Evolutionary conservation across 176 grass and related monocot genomes (phyloP).

Genomic region (Aegilops longissima): DNA sequence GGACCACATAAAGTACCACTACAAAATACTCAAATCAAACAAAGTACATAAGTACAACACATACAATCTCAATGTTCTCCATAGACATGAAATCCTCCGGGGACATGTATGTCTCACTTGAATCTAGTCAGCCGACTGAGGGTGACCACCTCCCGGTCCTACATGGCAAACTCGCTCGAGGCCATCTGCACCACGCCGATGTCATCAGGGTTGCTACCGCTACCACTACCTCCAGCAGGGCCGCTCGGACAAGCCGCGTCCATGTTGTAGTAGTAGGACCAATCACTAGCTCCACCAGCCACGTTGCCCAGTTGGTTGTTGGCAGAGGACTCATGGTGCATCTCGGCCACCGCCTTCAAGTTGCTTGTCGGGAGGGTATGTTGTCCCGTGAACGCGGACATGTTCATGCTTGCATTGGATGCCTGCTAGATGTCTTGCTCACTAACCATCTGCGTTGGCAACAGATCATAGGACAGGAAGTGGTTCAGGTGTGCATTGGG

Average conservation of each 20-base stretch:
- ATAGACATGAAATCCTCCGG: background rate
- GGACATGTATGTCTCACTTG: background rate
- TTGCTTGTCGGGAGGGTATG: background rate
- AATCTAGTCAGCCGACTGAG: background rate
- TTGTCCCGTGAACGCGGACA: background rate
- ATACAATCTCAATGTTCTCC: too few relatives aligned
- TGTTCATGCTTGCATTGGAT: too few relatives aligned
- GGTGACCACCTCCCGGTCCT: background rate
- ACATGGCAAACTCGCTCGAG: background rate
- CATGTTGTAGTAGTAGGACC: background rate
- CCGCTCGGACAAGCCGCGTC: background rate
- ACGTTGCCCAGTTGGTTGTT: background rate
- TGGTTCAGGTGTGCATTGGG: background rate
- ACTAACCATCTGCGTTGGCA: background rate
- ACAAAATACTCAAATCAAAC: too few relatives aligned
- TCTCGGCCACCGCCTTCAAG: background rate
- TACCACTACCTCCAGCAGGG: background rate
- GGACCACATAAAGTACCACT: too few relatives aligned
- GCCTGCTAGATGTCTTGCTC: background rate
- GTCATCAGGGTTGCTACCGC: background rate
- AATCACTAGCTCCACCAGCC: background rate
- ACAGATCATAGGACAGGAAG: background rate
- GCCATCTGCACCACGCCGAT: background rate
- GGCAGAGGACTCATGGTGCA: background rate
- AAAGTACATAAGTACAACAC: too few relatives aligned